Percentiles rank a stretch among this genome's conserved stretches.
Conservation (phyloP, 2,329 filamentous ascomycete genomes). For the Hypomyces perniciosus region DNA sequence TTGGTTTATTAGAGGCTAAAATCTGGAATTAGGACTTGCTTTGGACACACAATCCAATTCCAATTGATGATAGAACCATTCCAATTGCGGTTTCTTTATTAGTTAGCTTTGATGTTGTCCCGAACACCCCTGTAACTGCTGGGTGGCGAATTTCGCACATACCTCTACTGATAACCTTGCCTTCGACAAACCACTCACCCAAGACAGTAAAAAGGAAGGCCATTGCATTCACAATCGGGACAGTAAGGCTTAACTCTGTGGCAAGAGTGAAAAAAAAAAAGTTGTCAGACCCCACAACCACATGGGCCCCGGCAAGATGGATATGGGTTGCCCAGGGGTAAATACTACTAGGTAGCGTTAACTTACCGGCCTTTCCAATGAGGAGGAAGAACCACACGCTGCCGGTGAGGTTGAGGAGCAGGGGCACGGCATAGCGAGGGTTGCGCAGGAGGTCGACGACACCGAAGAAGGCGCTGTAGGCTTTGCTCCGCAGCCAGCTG, state of each 20-base stretch:
- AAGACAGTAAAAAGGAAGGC: conserved; percentile 95
- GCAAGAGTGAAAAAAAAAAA: conserved; percentile 27
- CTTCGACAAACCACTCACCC: conserved; percentile 91
- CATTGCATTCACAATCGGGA: conserved; percentile 89
- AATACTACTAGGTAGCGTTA: neutral
- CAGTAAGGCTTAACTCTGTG: conserved; percentile 76
- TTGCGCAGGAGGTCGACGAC: conserved; percentile 73
- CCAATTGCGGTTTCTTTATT: conserved; percentile 71
- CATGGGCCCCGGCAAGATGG: neutral
- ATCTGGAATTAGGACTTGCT: conserved; percentile 41
- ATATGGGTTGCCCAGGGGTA: conserved; percentile 3
- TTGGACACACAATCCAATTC: conserved; percentile 79
- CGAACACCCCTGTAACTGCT: neutral
- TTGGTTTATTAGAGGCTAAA: too few relatives aligned
- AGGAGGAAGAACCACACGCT: conserved; percentile 96
- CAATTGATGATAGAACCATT: conserved; percentile 70
- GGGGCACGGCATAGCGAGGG: conserved; percentile 76
- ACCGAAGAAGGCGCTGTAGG: conserved; percentile 63
- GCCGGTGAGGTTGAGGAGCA: conserved; percentile 84
- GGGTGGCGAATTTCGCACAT: conserved; percentile 15
- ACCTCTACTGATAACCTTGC: conserved; percentile 82
- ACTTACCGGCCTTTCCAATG: conserved; percentile 83
- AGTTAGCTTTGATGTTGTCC: conserved; percentile 2
- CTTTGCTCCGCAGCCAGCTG: conserved; percentile 56
- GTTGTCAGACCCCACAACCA: conserved; percentile 3